Base-by-base conservation (phyloP, 1,284 basidiomycete species). In the Inonotus obliquus region DNA sequence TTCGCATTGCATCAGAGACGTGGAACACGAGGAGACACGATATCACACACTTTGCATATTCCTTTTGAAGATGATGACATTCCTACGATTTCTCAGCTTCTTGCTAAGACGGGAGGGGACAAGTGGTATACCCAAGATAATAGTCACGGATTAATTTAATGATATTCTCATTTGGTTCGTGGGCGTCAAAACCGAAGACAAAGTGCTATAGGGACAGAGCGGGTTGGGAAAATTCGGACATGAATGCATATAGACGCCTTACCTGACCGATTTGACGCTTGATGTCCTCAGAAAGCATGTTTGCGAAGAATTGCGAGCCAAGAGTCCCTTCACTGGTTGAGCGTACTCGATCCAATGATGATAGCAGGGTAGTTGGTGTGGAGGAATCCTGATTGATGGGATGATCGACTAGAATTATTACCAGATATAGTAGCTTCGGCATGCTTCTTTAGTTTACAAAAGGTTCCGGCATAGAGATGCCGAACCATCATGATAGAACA, bases 41-140 rank as follows among this genome's bases (percentile, higher is more conserved):
- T 35, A 4, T 23, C 48, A 61, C 74, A 56, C 51, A 83, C 85
- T 80, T 68, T 77, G 71, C 1, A 89, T 77, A 64, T 89, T 89
- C 51, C 86, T 75, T 69, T 80, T 87, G 81, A 88, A 85, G 41
- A 88, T 74, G 62, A 89, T 89, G 19, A 89, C 75, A 69, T 80
- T 82, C 5, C 79, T 52, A 9, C 23, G 25, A 13, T 32, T n/a
- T 47, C 19, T 25, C n/a, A 25, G 21, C 13, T 35, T 23, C 29
- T 27, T 21, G 56, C 10, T 29, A 51, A 44, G 44, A 13, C 9
- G 44, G 11, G 17, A 25, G 19, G 54, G 19, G 23, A 48, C 13
- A 32, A 21, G 19, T 19, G 5, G 62, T 74, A 27, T 65, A 79
- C 80, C 86, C 87, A 54, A 87, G 74, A 69, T 83, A 74, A 72